A percentile compares a stretch with the other conserved stretches of the same genome.
Conservation (phyloP, 2,329 filamentous ascomycete species). For the Pestalotiopsis fici region DNA sequence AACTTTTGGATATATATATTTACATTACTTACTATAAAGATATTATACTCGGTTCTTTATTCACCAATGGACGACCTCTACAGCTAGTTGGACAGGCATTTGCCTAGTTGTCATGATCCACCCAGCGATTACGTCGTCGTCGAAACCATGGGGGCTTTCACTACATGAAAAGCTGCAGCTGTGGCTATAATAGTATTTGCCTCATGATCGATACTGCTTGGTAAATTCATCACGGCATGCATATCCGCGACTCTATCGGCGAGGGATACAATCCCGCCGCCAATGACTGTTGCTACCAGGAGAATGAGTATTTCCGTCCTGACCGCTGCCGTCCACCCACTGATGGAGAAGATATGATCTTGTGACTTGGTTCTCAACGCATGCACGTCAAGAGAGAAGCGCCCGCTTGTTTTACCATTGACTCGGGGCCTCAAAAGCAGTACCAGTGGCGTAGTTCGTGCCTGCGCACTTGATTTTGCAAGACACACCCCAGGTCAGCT, state of each 20-base stretch:
- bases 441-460: not conserved
- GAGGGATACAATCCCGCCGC: no score
- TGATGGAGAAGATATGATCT: not conserved
- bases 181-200: no score
- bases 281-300: not conserved
- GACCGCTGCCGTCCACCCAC: not conserved
- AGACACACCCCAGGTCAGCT: not conserved
- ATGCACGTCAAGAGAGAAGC: not conserved
- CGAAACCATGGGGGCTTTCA: no score
- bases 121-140: not conserved
- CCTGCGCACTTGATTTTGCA: not conserved
- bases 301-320: not conserved
- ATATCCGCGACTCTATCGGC: no score
- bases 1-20: not conserved
- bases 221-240: no score
- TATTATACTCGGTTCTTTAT: not conserved
- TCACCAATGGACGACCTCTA: not conserved
- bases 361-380: not conserved
- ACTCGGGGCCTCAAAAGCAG: not conserved
- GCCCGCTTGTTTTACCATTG: conserved; percentile 1
- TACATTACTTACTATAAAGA: not conserved
- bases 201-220: no score
- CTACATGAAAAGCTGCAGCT: no score
- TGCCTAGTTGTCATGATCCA: not conserved
- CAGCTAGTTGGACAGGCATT: not conserved